Evolutionary conservation across 805 yeast genomes (phyloP), one percentile per base, ranked within the genome.

Genomic region (Monosporozyma aquatica): DNA sequence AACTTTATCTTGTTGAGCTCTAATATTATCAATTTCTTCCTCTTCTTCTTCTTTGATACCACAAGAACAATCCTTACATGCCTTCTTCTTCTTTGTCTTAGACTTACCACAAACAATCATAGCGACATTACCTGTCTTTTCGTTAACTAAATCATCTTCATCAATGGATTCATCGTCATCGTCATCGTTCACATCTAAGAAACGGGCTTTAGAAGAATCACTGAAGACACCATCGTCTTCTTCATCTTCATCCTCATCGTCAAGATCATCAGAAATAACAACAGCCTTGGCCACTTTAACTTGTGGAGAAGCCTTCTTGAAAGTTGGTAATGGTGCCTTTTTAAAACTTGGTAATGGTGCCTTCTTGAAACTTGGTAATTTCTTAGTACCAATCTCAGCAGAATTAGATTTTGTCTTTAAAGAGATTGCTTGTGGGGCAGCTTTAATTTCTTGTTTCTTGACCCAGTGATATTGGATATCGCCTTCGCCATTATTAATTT

Each of bases 21-120:
- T 50, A 18, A 50, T 43, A 4, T 54, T 53, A 20, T 57, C 63
- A 26, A 67, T 50, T 33, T 77, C 86, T 41, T 65, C 68, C 46
- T 82, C 89, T 66, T 92, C 96, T 41, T 74, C 64, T 61, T 92
- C 99, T 53, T 83, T 87, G 49, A 92, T 71, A 6, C 99, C 99
- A 69, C 99, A 92, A 0, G 97, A 82, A 65, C 99, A 92, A 65
- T 92, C 96, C 66, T 89, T 92, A 69, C 99, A 92, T 0, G 99
- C 98, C 66, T 80, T 87, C 68, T 90, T 78, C 41, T 57, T 55
- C 35, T 55, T 53, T 8, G 56, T 54, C 47, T 54, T 58, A 40
- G 58, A 48, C 42, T 52, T 58, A 28, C 56, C 61, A 41, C 65
- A 58, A n/a, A 54, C 53, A 24, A 56, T 51, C 53, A 56, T 49